Conservation (phyloP, 2,329 filamentous ascomycete genomes). For the Rachicladosporium sp. region DNA sequence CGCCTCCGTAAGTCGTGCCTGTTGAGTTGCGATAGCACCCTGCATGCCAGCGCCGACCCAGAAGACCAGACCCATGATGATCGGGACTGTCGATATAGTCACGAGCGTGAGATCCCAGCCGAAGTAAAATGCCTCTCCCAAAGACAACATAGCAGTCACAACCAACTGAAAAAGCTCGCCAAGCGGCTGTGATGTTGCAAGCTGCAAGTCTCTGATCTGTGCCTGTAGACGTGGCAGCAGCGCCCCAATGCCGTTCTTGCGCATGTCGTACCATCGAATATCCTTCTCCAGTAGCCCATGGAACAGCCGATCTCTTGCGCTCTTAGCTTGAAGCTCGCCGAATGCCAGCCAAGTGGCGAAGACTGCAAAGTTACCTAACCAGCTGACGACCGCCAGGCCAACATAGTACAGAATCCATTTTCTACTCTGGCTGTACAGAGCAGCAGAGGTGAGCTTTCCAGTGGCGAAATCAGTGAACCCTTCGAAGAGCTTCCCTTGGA, state of each 20-base stretch:
- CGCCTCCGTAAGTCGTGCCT: slow-evolving; percentile 52
- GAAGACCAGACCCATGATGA: slow-evolving; percentile 50
- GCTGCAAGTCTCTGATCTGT: slow-evolving; percentile 73
- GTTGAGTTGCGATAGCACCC: slow-evolving; percentile 56
- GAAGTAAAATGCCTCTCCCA: slow-evolving; percentile 61
- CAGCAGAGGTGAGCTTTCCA: slow-evolving; percentile 35
- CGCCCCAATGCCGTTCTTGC: slow-evolving; percentile 58
- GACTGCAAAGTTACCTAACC: slow-evolving; percentile 54
- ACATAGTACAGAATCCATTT: slow-evolving; percentile 51
- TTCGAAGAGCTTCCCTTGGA: slow-evolving; percentile 66
- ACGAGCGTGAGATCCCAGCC: slow-evolving; percentile 79
- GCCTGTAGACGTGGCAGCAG: slow-evolving; percentile 61
- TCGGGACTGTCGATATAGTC: slow-evolving; percentile 58
- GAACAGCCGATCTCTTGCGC: slow-evolving; percentile 54
- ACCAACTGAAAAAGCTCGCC: slow-evolving; percentile 55
- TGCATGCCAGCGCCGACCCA: slow-evolving; percentile 51
- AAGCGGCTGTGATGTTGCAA: slow-evolving; percentile 66
- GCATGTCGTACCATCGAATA: slow-evolving; percentile 69
- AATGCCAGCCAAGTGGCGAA: slow-evolving; percentile 63
- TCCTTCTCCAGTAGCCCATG: slow-evolving; percentile 56
- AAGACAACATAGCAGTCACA: slow-evolving; percentile 51
- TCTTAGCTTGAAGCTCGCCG: slow-evolving; percentile 66
- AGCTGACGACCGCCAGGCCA: slow-evolving; percentile 51
- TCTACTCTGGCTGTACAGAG: slow-evolving; percentile 45
- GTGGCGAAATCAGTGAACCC: slow-evolving; percentile 54